Conservation (phyloP, 2,329 filamentous ascomycete species). For the Trichoderma koningiopsis region DNA sequence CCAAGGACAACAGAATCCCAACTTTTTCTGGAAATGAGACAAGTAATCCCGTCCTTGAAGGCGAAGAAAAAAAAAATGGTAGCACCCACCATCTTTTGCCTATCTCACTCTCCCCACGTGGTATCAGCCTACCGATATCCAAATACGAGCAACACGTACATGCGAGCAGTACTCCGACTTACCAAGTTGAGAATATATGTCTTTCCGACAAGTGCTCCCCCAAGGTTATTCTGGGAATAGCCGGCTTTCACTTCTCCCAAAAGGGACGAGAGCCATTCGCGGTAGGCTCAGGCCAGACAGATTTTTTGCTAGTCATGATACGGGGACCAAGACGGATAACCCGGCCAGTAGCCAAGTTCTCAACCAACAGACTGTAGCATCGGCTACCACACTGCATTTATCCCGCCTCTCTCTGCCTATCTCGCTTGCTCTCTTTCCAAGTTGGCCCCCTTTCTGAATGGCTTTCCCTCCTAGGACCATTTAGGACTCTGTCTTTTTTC, state of each 20-base stretch:
- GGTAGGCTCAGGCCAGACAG: background rate
- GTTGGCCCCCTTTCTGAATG: background rate
- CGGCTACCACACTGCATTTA: background rate
- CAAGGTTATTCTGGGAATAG: background rate
- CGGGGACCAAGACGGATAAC: background rate
- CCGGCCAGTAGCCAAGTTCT: background rate
- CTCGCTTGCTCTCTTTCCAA: background rate
- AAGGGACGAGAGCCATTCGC: background rate
- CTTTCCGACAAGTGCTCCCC: background rate
- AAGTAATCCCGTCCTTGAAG: background rate
- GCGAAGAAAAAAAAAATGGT: background rate
- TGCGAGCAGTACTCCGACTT: slow-evolving; percentile 9
- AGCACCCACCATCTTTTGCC: background rate
- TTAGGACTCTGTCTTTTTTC: background rate
- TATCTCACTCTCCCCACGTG: background rate
- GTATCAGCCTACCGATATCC: slow-evolving; percentile 6
- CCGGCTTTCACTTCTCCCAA: background rate
- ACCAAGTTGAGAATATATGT: slow-evolving; percentile 4
- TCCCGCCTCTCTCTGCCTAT: background rate
- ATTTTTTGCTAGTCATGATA: background rate
- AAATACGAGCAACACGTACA: background rate
- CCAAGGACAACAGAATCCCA: background rate
- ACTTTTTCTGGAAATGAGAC: background rate
- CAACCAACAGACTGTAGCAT: background rate
- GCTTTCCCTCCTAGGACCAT: too few relatives aligned